Percentiles rank a stretch among this genome's conserved stretches.
Evolutionary conservation across 192 early-diverging fungal species (phyloP).

Genomic region (Piromyces finnis): DNA sequence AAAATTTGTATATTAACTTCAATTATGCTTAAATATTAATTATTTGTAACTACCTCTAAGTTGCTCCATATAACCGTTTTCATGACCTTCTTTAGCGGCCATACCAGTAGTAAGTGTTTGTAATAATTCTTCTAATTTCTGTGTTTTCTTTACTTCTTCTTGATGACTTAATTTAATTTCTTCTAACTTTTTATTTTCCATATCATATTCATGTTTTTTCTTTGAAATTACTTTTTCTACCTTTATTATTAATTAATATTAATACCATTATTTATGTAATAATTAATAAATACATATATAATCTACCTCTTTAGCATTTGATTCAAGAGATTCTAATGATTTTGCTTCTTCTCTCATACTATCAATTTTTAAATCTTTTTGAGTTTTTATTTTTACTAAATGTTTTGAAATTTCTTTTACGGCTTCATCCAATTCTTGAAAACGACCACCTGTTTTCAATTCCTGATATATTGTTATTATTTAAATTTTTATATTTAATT

Average conservation of each 20-base stretch:
- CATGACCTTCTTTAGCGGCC: conserved; percentile 72
- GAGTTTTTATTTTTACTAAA: conserved; percentile 65
- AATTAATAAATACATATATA: background rate
- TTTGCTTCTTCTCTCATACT: conserved; percentile 59
- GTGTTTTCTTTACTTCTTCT: conserved; percentile 30
- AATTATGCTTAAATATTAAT: background rate
- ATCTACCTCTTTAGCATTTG: conserved; percentile 13
- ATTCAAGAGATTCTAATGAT: conserved; percentile 9
- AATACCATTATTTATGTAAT: no score
- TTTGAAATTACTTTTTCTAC: conserved; percentile 18
- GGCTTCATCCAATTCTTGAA: conserved; percentile 44
- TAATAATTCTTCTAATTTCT: conserved; percentile 61
- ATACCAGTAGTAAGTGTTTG: conserved; percentile 88
- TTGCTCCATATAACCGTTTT: conserved; percentile 93
- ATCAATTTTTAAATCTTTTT: conserved; percentile 57
- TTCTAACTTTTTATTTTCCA: conserved; percentile 21
- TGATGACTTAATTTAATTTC: conserved; percentile 26
- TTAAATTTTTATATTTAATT: no score
- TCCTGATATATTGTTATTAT: background rate
- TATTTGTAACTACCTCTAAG: conserved; percentile 58
- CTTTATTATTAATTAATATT: conserved; percentile 6
- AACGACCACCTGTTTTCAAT: conserved; percentile 20
- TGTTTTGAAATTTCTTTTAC: conserved; percentile 63
- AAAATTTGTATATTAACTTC: background rate
- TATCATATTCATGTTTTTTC: conserved; percentile 12